Base-by-base conservation (phyloP, 495 filamentous ascomycete genomes). In the Opeltia flavorubescens region DNA sequence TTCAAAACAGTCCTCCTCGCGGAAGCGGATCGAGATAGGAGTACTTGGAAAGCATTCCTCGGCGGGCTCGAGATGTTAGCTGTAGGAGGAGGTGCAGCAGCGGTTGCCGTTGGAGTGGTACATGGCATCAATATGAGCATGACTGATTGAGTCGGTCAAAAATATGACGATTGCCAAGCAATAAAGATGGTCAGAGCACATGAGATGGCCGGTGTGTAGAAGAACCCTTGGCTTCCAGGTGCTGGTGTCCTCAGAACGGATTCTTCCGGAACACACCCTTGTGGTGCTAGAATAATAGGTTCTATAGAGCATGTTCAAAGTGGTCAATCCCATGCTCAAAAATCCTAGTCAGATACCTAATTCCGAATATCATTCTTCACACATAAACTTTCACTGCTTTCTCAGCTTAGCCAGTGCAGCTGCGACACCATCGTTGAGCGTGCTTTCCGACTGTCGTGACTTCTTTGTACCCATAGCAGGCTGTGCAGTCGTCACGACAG, bases 31-130 rank as follows among this genome's bases (percentile, higher is more conserved):
- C 59, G 58, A 5, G 53, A 51, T 21, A 57, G 49, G 36, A 68
- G 71, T 44, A 45, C 72, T 26, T 56, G 65, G 49, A 60, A 61
- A 39, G 67, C 65, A 0, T 38, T 69, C 7, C 50, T 66, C 30
- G 68, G 66, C 2, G 80, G 78, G 0, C 38, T 77, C 12, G 70
- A 80, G 47, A 86, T 84, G 80, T 72, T 83, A 15, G 45, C 77
- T 18, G 65, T 84, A 13, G 81, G 81, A 15, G 76, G 77, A 18
- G 55, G 81, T 43, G 80, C 81, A 12, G 80, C 80, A 0, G 67
- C 70, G 1, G 78, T 74, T 12, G 78, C 80, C 0, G 80, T 84
- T 63, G 67, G 77, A 13, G 72, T 80, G 52, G 77, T 84, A 18
- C 36, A 35, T 13, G 49, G 26, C 15, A 46, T 55, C 11, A 46